Percentiles rank a stretch among this genome's conserved stretches.
These are phyloP conservation scores for Syzygium jambos DNA, from an alignment of 345 rosid genomes.

Conservation along the genomic window DNA sequence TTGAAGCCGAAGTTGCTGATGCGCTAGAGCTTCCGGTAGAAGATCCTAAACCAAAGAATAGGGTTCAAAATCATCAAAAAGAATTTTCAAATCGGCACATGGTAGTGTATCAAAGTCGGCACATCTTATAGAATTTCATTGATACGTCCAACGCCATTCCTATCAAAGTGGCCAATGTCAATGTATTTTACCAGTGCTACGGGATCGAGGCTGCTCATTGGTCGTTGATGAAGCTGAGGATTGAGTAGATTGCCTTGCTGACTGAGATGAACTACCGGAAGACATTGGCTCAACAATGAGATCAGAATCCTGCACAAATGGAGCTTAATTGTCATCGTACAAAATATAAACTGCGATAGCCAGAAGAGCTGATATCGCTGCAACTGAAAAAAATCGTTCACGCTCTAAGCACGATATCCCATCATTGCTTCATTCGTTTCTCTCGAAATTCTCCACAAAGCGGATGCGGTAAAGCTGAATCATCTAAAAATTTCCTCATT, in stretches of 20 bases:
- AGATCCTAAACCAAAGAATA: conserved; percentile 36
- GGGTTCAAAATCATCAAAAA: background rate
- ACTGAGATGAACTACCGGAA: conserved; percentile 41
- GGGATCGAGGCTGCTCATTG: conserved; percentile 43
- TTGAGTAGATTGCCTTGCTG: conserved; percentile 45
- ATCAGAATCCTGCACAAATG: conserved; percentile 63
- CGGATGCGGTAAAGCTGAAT: background rate
- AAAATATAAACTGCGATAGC: background rate
- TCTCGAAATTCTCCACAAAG: background rate
- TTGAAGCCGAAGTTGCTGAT: conserved; percentile 45
- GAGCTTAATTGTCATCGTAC: background rate
- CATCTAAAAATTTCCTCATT: background rate
- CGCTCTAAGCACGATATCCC: background rate
- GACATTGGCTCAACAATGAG: conserved; percentile 81
- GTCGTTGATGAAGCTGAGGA: conserved; percentile 45
- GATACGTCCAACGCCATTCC: background rate
- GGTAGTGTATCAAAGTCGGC: background rate
- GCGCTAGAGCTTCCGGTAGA: conserved; percentile 53
- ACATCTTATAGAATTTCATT: background rate
- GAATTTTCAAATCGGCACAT: background rate
- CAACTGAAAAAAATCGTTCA: background rate
- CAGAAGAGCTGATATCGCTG: background rate
- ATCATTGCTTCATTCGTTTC: background rate
- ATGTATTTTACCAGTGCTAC: conserved; percentile 37
- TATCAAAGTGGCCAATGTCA: background rate